Evolutionary conservation across 2,329 filamentous ascomycete genomes (phyloP).

Genomic region (Chalaropsis ovoidea): DNA sequence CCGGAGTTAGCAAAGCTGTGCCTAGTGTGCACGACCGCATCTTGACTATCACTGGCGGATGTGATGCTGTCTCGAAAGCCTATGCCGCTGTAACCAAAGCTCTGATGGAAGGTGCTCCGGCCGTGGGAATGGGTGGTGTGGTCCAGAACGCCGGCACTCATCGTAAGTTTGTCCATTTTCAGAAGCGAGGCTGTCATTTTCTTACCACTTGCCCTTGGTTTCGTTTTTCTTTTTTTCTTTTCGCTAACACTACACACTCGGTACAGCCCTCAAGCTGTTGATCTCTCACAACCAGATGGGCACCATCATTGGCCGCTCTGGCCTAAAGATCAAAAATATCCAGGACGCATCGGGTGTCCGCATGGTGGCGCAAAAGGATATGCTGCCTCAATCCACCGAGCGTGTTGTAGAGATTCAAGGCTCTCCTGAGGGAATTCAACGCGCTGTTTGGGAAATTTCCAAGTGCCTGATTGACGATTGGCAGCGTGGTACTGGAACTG

Average conservation of each 20-base stretch:
- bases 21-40: slow-evolving; percentile 96
- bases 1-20: slow-evolving; percentile 96
- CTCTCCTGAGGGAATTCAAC: slow-evolving; percentile 87
- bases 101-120: slow-evolving; percentile 81
- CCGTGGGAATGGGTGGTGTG: slow-evolving; percentile 91
- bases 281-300: slow-evolving; percentile 99
- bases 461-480: slow-evolving; percentile 97
- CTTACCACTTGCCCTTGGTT: background rate
- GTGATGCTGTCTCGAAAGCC: slow-evolving; percentile 80
- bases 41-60: slow-evolving; percentile 82
- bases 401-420: slow-evolving; percentile 95
- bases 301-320: slow-evolving; percentile 93
- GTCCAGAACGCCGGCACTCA: slow-evolving; percentile 83
- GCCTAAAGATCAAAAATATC: slow-evolving; percentile 98
- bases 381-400: slow-evolving; percentile 97
- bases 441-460: slow-evolving; percentile 96
- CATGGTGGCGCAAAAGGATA: slow-evolving; percentile 99
- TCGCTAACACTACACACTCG: background rate
- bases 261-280: slow-evolving; percentile 81
- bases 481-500: slow-evolving; percentile 92
- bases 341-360: slow-evolving; percentile 93
- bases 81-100: slow-evolving; percentile 89
- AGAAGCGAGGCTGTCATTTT: background rate
- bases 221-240: too few relatives aligned
- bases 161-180: slow-evolving; percentile 52